Conservation (phyloP, 495 filamentous ascomycete genomes). For the Tuber brumale region DNA sequence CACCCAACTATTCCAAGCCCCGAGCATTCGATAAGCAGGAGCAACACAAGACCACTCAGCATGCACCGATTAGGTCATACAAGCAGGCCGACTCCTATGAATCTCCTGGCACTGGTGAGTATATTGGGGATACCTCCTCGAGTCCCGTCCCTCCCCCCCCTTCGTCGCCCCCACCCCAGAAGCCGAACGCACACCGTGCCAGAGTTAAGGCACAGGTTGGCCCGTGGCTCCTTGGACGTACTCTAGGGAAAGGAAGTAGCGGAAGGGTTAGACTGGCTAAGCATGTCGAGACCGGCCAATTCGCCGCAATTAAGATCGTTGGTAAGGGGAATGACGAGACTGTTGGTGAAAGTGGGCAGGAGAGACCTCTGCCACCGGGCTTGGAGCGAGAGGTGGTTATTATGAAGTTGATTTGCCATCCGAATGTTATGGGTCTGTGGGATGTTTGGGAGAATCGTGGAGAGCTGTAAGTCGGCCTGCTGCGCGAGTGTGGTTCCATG, state of each 20-base stretch:
- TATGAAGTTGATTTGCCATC: conserved; percentile 92
- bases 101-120: background rate
- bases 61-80: background rate
- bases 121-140: background rate
- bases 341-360: conserved; percentile 4
- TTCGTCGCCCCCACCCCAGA: background rate
- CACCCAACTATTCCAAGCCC: background rate
- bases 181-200: conserved; percentile 6
- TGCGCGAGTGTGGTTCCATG: conserved; percentile 5
- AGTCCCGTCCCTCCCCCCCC: background rate
- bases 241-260: conserved; percentile 76
- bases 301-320: conserved; percentile 90
- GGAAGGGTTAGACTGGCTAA: conserved; percentile 75
- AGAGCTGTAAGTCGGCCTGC: conserved; percentile 64
- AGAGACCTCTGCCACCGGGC: conserved; percentile 57
- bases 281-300: conserved; percentile 64
- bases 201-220: conserved; percentile 32
- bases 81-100: background rate
- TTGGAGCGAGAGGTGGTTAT: conserved; percentile 88
- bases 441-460: conserved; percentile 95
- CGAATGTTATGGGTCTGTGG: conserved; percentile 80
- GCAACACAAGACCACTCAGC: background rate
- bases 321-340: conserved; percentile 55
- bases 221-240: conserved; percentile 80
- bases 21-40: background rate